phyloP scores from a whole-genome alignment of 2,329 filamentous ascomycete genomes.

The Colletotrichum sp. region DNA sequence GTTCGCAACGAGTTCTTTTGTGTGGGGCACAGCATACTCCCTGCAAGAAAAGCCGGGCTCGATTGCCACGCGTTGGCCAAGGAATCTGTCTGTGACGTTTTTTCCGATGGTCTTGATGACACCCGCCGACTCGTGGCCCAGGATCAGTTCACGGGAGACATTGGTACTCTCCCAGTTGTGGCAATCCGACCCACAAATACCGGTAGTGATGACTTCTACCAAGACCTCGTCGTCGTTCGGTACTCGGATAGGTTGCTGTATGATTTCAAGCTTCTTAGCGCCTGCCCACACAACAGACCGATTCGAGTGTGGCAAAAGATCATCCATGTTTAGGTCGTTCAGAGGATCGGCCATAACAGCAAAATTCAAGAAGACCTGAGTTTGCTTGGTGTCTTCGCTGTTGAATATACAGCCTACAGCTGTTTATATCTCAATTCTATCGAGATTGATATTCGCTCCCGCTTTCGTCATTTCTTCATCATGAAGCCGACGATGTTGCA shows the following conservation, averaged over 20 bases:
- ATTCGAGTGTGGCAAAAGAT: background rate
- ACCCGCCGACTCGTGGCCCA: background rate
- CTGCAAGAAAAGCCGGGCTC: background rate
- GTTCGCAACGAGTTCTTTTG: accelerated
- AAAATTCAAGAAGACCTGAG: background rate
- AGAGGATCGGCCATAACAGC: background rate
- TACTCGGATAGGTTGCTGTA: background rate
- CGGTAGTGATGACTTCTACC: background rate
- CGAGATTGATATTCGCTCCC: background rate
- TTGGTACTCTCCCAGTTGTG: background rate
- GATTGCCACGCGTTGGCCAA: background rate
- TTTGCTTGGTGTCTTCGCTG: background rate
- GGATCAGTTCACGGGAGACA: background rate
- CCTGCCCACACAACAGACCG: background rate
- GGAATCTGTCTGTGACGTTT: background rate
- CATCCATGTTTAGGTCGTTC: background rate
- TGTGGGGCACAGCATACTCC: background rate
- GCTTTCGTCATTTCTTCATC: background rate
- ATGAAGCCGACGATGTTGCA: background rate
- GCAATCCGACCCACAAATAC: background rate
- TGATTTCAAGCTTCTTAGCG: background rate
- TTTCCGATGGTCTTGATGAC: background rate
- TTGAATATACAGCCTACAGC: background rate
- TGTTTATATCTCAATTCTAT: background rate
- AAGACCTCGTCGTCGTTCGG: background rate